Percentiles rank a stretch among this genome's conserved stretches.
Evolutionary conservation across 768 basidiomycete species (phyloP).

Genomic region (Pleurotus sapidus): DNA sequence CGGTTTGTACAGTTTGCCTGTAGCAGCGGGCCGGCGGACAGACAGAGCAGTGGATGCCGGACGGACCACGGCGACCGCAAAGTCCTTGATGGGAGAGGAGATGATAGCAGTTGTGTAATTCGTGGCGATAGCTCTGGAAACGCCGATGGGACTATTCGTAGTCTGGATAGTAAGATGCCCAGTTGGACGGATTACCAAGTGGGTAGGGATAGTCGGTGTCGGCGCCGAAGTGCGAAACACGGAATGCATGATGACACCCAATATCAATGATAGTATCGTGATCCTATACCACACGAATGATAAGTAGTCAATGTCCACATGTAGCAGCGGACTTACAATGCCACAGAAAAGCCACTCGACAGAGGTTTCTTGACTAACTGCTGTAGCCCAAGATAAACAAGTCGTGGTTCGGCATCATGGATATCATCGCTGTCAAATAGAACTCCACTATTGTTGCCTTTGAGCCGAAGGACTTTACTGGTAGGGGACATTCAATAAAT

Average conservation of each 20-base stretch:
- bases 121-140: slow-evolving; percentile 12
- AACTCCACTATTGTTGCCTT: slow-evolving; percentile 24
- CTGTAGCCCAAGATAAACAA: slow-evolving; percentile 42
- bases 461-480: slow-evolving; percentile 37
- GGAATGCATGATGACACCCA: slow-evolving; percentile 57
- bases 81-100: slow-evolving; percentile 43
- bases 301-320: slow-evolving; percentile 10
- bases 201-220: slow-evolving; percentile 28
- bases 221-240: slow-evolving; percentile 37
- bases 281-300: slow-evolving; percentile 37
- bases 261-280: slow-evolving; percentile 65
- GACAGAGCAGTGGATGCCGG: slow-evolving; percentile 44
- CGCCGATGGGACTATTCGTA: neutral
- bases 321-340: slow-evolving; percentile 49
- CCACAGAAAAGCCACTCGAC: slow-evolving; percentile 42
- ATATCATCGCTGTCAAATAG: slow-evolving; percentile 49
- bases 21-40: slow-evolving; percentile 23
- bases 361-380: slow-evolving; percentile 37
- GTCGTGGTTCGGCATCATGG: slow-evolving; percentile 36
- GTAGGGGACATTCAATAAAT: slow-evolving; percentile 38
- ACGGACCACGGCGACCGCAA: slow-evolving; percentile 49
- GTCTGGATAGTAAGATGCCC: slow-evolving; percentile 18
- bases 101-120: slow-evolving; percentile 28
- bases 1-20: slow-evolving; percentile 14
- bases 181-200: slow-evolving; percentile 11